Evolutionary conservation across 768 basidiomycete species (phyloP).

Genomic region (Leucocoprinus leucothites): DNA sequence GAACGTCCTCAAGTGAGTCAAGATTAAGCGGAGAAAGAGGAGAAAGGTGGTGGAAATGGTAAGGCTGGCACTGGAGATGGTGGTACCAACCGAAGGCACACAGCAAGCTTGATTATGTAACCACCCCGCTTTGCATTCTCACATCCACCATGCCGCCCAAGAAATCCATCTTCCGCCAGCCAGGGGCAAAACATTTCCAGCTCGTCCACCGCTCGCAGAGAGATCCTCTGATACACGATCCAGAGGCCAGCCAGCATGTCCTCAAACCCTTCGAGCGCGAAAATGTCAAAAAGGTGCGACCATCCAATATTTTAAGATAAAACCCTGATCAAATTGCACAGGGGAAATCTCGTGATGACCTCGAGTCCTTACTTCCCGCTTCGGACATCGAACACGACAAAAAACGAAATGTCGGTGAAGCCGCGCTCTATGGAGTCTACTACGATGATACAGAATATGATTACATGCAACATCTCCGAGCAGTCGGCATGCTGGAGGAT

Average conservation of each 20-base stretch:
- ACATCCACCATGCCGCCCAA: conserved; percentile 52
- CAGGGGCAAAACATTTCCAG: conserved; percentile 91
- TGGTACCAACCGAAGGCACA: conserved; percentile 24
- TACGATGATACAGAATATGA: conserved; percentile 97
- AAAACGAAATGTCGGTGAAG: conserved; percentile 75
- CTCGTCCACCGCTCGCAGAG: conserved; percentile 95
- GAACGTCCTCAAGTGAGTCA: neutral
- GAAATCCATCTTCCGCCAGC: conserved; percentile 87
- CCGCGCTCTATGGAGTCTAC: conserved; percentile 84
- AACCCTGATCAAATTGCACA: conserved; percentile 24
- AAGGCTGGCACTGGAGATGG: conserved; percentile 23
- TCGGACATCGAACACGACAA: conserved; percentile 42
- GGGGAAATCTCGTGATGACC: conserved; percentile 82
- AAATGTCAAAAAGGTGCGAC: conserved; percentile 62
- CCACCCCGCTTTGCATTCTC: conserved; percentile 20
- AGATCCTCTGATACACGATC: conserved; percentile 93
- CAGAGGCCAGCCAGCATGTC: conserved; percentile 86
- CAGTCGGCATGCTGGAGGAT: conserved; percentile 72
- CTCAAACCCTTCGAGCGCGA: conserved; percentile 77
- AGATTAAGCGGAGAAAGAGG: neutral
- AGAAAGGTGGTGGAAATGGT: conserved; percentile 13
- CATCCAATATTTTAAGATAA: conserved; percentile 9
- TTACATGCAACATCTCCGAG: conserved; percentile 95
- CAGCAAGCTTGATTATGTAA: conserved; percentile 33
- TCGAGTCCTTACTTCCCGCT: conserved; percentile 56